These are phyloP conservation scores for Dactylellina parvicollis DNA, from an alignment of 2,329 filamentous ascomycete species.

Conservation along the genomic window DNA sequence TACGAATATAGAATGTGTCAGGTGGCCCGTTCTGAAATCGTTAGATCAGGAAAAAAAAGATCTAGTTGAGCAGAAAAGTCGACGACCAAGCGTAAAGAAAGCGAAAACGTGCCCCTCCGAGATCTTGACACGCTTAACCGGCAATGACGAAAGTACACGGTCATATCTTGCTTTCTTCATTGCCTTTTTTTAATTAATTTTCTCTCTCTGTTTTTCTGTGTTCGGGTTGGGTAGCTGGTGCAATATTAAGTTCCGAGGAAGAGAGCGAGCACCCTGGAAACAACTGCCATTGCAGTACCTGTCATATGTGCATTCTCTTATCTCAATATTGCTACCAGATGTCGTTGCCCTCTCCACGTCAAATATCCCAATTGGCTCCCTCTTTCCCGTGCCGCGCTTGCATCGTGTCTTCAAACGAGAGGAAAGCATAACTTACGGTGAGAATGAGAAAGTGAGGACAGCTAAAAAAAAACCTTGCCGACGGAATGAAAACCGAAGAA, in stretches of 20 bases:
- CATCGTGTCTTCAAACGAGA: constrained; percentile 33
- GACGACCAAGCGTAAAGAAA: not conserved
- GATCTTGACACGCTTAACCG: not conserved
- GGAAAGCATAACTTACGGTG: not conserved
- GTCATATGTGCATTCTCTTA: constrained; percentile 9
- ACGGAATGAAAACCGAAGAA: constrained; percentile 48
- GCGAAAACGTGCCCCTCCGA: not conserved
- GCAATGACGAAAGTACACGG: constrained; percentile 45
- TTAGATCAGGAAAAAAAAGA: constrained; percentile 27
- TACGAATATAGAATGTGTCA: constrained; percentile 54
- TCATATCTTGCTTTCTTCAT: constrained; percentile 7
- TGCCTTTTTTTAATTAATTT: not conserved
- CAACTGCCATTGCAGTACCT: constrained; percentile 20
- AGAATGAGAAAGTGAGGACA: constrained; percentile 8
- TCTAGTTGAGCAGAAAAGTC: not conserved
- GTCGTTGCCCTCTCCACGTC: constrained; percentile 40
- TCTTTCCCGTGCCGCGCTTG: constrained; percentile 54
- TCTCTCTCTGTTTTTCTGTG: not conserved
- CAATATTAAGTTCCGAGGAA: not conserved
- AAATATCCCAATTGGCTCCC: constrained; percentile 52
- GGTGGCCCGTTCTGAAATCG: constrained; percentile 54
- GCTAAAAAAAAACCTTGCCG: constrained; percentile 34
- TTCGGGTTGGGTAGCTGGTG: not conserved
- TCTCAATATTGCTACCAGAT: constrained; percentile 27
- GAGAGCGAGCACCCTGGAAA: constrained; percentile 2